phyloP scores from a whole-genome alignment of 1,139 yeast genomes.

The Debaryomyces fabryi region DNA sequence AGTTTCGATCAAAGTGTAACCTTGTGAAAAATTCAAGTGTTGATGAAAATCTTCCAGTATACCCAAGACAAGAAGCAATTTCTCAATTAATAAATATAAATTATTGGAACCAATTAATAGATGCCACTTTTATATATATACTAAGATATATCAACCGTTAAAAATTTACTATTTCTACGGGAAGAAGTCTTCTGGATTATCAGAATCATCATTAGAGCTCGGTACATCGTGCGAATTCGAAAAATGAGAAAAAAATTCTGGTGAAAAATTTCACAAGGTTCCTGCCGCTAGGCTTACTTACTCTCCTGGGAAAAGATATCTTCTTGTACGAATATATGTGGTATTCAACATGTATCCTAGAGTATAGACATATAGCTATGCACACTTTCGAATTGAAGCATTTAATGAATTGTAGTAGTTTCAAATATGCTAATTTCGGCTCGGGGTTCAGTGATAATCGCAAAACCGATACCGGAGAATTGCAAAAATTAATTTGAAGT shows the following conservation, averaged over 20 bases:
- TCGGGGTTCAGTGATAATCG: not conserved
- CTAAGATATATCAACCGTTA: not conserved
- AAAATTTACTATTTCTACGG: not conserved
- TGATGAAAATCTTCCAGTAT: not conserved
- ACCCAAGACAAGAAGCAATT: not conserved
- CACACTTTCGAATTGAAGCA: not conserved
- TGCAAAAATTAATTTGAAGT: not conserved
- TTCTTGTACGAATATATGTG: not conserved
- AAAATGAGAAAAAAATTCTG: conserved; percentile 1
- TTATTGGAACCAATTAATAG: not conserved
- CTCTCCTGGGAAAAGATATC: not conserved
- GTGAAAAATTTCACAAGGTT: not conserved
- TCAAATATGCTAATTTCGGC: not conserved
- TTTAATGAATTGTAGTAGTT: not conserved
- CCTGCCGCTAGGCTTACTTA: not conserved
- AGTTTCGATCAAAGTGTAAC: not conserved
- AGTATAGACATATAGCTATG: not conserved
- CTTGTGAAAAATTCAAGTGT: not conserved
- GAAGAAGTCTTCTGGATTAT: not conserved
- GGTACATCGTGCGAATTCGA: conserved; percentile 1
- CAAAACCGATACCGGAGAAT: conserved; percentile 7
- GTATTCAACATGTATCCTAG: not conserved
- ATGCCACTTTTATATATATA: conserved; percentile 1
- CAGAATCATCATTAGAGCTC: not conserved
- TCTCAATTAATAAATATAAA: not conserved